Base-by-base conservation (phyloP, 345 rosid genomes). In the Gossypioides kirkii region DNA sequence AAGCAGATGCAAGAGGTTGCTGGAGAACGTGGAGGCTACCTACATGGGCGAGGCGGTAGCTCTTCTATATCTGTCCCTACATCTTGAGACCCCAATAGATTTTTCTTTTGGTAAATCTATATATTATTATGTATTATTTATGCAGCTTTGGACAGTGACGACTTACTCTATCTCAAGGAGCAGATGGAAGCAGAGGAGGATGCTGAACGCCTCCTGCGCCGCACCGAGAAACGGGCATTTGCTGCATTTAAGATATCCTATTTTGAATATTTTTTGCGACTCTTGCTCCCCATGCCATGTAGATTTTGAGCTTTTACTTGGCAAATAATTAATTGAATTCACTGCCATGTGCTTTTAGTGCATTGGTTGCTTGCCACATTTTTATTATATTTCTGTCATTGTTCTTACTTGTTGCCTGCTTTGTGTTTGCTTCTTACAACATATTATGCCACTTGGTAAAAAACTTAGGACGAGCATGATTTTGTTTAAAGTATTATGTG, bases 131-230 rank as follows among this genome's bases (percentile, higher is more conserved):
- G 82, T 43, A 73, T 71, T 76, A 58, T 74, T 46, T 81, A 8
- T 92, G 89, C 94, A 95, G 99, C 99, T 60, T 77, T 95, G 94
- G 99, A 95, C 85, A 95, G 99, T 79, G 98, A 95, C 63, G 98
- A 95, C 83, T 89, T 95, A 69, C 94, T 95, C 58, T 92, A 95
- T 78, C 97, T 95, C 58, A 92, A 95, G 80, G 99, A 95, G 85
- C 99, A 95, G 78, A 95, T 92, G 99, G 99, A 95, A 80, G 98
- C 98, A 32, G 99, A 95, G 82, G 91, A 92, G 81, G 99, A 95
- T 81, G 99, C 99, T 46, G 99, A 95, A 72, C 89, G 98, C 18
- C 96, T 95, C 75, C 87, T 92, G 59, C 94, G 91, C 23, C 93
- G 99, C 61, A 92, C 99, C 73, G 99, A 95, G 77, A 95, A 95